Base-by-base conservation (phyloP, 805 yeast genomes). In the Ogataea angusta region DNA sequence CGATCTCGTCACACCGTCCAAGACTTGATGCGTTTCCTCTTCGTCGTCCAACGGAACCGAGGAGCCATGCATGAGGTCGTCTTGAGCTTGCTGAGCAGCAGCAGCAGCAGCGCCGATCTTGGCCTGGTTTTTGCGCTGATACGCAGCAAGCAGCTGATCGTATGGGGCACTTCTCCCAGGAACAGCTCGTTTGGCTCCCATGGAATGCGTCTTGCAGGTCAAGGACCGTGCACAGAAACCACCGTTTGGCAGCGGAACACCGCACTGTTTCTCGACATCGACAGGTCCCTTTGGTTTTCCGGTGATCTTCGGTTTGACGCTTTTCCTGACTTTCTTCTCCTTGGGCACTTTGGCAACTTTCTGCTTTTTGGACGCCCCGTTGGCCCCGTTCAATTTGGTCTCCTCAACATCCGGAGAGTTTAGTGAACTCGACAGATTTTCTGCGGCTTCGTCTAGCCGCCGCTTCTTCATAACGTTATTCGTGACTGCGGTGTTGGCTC, bases 101-200 rank as follows among this genome's bases (percentile, higher is more conserved):
- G 89, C 90, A 31, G 85, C 85, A 35, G 79, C 83, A 2, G 88
- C 86, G 2, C 90, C 95, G 44, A 85, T 70, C 59, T 87, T 89
- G 26, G 95, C 91, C 63, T 93, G 97, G 59, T 91, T 91, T 53
- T 87, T 78, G 53, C 89, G 81, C 66, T 93, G 99, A 58, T 91
- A 90, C 13, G 88, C 90, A 15, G 90, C 88, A 41, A 93, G 69
- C 38, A 93, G 68, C 21, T 79, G 80, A 61, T 93, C 99, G 64
- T 89, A 93, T 0, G 96, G 89, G 6, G 93, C 90, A 25, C 95
- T 81, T 53, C 99, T 75, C 9, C 99, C 99, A 13, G 78, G 80
- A 15, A 93, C 99, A 1, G 96, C 90, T 53, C 99, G 76, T 56
- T 93, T 93, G 19, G 97, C 96, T 24, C 97, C 97, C 96, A 93